Evolutionary conservation across 805 yeast species (phyloP), one percentile per base, ranked within the genome.

Genomic region (Kuraishia floccosa): DNA sequence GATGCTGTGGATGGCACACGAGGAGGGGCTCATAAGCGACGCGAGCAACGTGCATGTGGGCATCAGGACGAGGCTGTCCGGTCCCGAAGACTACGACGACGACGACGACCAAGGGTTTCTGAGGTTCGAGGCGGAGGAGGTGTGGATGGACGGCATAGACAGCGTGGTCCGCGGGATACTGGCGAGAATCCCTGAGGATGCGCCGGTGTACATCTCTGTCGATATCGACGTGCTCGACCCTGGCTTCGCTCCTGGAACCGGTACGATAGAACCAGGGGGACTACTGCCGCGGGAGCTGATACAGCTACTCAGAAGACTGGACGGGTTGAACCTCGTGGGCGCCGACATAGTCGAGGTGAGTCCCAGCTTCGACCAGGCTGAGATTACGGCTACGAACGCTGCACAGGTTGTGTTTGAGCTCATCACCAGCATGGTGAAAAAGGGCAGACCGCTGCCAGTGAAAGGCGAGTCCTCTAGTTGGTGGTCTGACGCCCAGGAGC

Each of bases 1-100:
- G 5, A 80, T 83, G 87, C 61, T 83, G 24, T 82, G 91, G 91
- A 67, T 76, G 64, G 89, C 89, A 5, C 52, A 55, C 32, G 62
- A 76, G 35, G 93, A 83, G 47, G 86, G 82, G 1, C 56, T 80
- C 31, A 50, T 79, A 20, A 44, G 61, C 34, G 57, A 72, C 20
- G 58, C 60, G 30, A 53, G 68, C 30, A 79, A 82, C 44, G 61
- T 79, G 26, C 93, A 83, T 46, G 79, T 82, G 16, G 93, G 93
- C 0, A 54, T 82, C 28, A 66, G 93, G 42, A 79, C 93, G 2
- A 69, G 85, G 47, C 55, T 83, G 20, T 64, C 76, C 1, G 87
- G 86, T 9, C 68, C 56, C 54, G 71, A 56, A 20, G 86, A 79
- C 50, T 77, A 70, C 41, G 65, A 63, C 16, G 85, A 77, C 36